Conservation (phyloP, 1,139 yeast genomes). For the Magnusiomyces fungicola region DNA sequence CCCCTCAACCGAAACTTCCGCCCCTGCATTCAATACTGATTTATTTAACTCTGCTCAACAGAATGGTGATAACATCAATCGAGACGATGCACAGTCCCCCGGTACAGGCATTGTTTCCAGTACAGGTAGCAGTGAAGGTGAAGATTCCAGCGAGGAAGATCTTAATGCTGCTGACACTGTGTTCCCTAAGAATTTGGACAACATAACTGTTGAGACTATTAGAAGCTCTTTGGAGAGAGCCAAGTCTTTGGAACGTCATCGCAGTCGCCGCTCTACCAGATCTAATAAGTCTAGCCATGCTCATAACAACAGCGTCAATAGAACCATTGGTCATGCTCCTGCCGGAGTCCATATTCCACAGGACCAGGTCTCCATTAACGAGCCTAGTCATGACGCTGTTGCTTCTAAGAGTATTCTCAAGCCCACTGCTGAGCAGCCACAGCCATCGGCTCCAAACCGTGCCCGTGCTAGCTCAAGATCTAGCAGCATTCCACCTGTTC, state of each 20-base stretch:
- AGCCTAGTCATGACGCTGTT: conserved; percentile 8
- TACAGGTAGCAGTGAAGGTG: conserved; percentile 1
- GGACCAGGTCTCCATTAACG: conserved; percentile 8
- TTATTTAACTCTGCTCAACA: too few species aligned
- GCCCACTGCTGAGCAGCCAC: background rate
- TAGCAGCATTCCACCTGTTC: background rate
- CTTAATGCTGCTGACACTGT: conserved; percentile 30
- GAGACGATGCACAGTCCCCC: too few species aligned
- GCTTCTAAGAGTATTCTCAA: conserved; percentile 3
- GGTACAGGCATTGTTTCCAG: too few species aligned
- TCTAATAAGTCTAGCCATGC: conserved; percentile 12
- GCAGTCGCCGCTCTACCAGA: conserved; percentile 25
- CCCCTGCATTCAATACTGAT: too few species aligned
- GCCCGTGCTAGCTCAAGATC: background rate
- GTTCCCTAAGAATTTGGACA: conserved; percentile 32
- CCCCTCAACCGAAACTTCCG: too few species aligned
- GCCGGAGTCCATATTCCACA: conserved; percentile 26
- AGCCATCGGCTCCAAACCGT: background rate
- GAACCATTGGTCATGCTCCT: conserved; percentile 20
- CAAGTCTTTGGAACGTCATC: conserved; percentile 31
- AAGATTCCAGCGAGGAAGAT: conserved; percentile 19
- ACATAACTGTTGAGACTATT: conserved; percentile 31
- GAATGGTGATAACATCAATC: too few species aligned
- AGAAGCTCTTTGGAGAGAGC: conserved; percentile 33
- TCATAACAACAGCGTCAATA: background rate